phyloP scores from a whole-genome alignment of 768 basidiomycete species.

The Clitopilus hobsonii region DNA sequence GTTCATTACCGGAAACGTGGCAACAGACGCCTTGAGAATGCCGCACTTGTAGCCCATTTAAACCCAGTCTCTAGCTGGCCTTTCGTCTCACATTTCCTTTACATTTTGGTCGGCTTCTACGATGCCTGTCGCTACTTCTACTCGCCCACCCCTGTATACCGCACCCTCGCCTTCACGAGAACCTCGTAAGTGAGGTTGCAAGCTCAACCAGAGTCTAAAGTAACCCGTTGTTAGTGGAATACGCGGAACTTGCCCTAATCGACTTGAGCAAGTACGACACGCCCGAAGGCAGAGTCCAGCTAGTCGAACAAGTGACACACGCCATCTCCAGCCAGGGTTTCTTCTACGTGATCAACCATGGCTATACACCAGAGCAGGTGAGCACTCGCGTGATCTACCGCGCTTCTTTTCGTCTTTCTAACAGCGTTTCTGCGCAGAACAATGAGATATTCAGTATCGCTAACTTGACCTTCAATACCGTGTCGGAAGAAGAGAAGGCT shows the following conservation, averaged over 20 bases:
- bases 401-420: background rate
- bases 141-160: conserved; percentile 27
- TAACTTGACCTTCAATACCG: conserved; percentile 35
- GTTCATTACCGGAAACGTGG: background rate
- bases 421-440: conserved; percentile 19
- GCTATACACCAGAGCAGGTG: conserved; percentile 35
- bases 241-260: conserved; percentile 47
- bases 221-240: conserved; percentile 25
- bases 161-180: conserved; percentile 28
- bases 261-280: conserved; percentile 40
- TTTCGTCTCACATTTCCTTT: background rate
- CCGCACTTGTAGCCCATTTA: background rate
- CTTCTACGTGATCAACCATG: conserved; percentile 46
- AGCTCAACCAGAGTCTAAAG: too few relatives aligned
- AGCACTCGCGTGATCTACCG: background rate
- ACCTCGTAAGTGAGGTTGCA: conserved; percentile 30
- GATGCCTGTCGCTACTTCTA: conserved; percentile 26
- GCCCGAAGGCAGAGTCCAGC: conserved; percentile 27
- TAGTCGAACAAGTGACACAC: conserved; percentile 36
- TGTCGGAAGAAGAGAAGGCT: conserved; percentile 37
- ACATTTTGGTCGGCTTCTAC: background rate
- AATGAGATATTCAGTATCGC: conserved; percentile 45
- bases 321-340: conserved; percentile 43
- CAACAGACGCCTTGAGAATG: background rate
- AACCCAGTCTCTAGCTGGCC: background rate